phyloP scores from a whole-genome alignment of 176 grass and related monocot genomes.

The Urochloa ruziziensis region DNA sequence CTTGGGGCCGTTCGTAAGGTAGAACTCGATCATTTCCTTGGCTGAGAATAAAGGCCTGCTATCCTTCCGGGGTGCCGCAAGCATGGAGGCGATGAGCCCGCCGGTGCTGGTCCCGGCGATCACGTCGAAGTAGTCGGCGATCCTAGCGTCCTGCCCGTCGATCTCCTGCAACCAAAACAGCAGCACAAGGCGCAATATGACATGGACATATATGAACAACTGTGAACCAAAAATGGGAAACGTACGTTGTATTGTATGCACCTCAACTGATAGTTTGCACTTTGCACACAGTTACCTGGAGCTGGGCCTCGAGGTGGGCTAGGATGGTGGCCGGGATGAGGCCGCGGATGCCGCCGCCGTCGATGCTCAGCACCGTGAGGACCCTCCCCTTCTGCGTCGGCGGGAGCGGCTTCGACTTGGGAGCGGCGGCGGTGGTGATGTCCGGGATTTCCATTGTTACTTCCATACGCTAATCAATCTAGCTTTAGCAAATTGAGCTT shows the following conservation, averaged over 20 bases:
- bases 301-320: conserved; percentile 38
- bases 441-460: neutral
- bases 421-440: too few species aligned
- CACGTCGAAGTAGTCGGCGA: conserved; percentile 66
- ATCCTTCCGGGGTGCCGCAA: neutral
- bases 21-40: neutral
- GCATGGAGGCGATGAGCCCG: neutral
- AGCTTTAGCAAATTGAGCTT: too few species aligned
- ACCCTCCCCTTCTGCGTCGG: conserved; percentile 29
- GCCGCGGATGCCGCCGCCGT: conserved; percentile 69
- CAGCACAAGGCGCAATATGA: neutral
- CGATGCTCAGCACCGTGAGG: conserved; percentile 63
- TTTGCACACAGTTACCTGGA: conserved; percentile 7
- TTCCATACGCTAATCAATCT: too few species aligned
- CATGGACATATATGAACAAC: too few species aligned
- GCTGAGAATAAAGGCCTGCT: neutral
- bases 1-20: neutral
- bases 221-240: neutral
- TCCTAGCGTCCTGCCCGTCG: neutral
- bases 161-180: neutral
- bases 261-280: too few species aligned
- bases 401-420: neutral
- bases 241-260: too few species aligned
- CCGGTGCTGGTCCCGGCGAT: conserved; percentile 67
- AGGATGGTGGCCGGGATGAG: conserved; percentile 53